Evolutionary conservation across 352 stramenopile species (phyloP).

Genomic region (Globisporangium cederbergense): DNA sequence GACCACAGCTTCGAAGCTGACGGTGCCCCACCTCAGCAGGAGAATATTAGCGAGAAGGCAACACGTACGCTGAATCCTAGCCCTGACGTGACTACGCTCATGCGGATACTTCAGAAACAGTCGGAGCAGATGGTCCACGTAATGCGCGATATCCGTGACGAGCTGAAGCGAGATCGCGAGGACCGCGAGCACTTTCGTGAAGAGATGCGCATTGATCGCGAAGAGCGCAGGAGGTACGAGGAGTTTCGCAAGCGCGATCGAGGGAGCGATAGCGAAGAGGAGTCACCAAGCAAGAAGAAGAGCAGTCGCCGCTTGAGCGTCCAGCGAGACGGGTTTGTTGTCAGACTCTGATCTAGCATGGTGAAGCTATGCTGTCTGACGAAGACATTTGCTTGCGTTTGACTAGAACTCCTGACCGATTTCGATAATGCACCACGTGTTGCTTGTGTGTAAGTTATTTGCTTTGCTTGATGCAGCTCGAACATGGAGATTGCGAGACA

Average conservation of each 20-base stretch:
- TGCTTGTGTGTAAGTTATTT: background rate
- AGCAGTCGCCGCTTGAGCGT: conserved; percentile 11
- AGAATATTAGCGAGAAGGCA: background rate
- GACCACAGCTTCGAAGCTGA: background rate
- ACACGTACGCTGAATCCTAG: background rate
- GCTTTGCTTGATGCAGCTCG: background rate
- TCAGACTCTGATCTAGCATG: conserved; percentile 9
- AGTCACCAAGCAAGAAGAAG: conserved; percentile 4
- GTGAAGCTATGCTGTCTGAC: background rate
- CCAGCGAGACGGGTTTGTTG: conserved; percentile 14
- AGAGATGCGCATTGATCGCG: conserved; percentile 13
- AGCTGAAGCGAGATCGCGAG: conserved; percentile 12
- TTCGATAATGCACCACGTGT: background rate
- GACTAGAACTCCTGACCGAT: background rate
- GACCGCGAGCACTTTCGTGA: conserved; percentile 7
- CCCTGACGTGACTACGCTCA: conserved; percentile 1
- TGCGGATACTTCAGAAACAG: conserved; percentile 8
- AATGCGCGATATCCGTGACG: conserved; percentile 15
- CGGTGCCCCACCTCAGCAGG: background rate
- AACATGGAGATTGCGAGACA: background rate
- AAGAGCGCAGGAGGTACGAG: background rate
- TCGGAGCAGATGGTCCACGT: conserved; percentile 12
- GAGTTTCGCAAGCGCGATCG: background rate
- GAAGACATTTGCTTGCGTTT: background rate
- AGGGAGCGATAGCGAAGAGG: background rate